These are phyloP conservation scores for Penicillium desertorum DNA, from an alignment of 495 filamentous ascomycete species.

Conservation along the genomic window DNA sequence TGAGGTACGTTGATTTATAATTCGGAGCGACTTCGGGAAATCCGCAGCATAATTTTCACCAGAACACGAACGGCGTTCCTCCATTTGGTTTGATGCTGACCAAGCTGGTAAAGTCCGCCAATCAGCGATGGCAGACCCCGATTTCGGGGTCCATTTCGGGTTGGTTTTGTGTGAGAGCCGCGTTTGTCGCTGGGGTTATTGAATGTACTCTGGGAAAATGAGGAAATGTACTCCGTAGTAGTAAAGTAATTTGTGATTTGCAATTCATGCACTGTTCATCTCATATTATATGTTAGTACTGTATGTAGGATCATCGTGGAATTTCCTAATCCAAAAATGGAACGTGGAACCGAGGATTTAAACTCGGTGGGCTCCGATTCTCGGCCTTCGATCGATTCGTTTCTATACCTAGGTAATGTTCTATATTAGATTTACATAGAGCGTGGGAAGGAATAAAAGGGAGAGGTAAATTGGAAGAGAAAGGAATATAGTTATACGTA, in stretches of 20 bases:
- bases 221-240: neutral
- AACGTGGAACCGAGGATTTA: slow-evolving; percentile 14
- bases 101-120: neutral
- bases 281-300: neutral
- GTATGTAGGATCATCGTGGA: neutral
- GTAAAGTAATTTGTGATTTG: neutral
- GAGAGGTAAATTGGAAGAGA: neutral
- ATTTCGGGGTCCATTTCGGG: neutral
- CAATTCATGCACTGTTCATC: slow-evolving; percentile 1
- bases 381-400: slow-evolving; percentile 12
- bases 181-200: slow-evolving; percentile 9
- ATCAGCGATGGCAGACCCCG: neutral
- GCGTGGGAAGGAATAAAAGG: neutral
- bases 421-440: neutral
- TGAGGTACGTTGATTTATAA: neutral
- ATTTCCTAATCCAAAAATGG: slow-evolving; percentile 2
- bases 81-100: neutral
- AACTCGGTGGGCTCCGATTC: slow-evolving; percentile 15
- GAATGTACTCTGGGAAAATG: neutral
- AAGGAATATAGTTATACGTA: neutral
- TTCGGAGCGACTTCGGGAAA: neutral
- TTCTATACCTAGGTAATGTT: no score
- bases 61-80: neutral
- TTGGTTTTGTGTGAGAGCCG: neutral
- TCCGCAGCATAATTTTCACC: neutral